These are phyloP conservation scores for Effrenium voratum DNA, from an alignment of 73 alveolate genomes.

Conservation along the genomic window DNA sequence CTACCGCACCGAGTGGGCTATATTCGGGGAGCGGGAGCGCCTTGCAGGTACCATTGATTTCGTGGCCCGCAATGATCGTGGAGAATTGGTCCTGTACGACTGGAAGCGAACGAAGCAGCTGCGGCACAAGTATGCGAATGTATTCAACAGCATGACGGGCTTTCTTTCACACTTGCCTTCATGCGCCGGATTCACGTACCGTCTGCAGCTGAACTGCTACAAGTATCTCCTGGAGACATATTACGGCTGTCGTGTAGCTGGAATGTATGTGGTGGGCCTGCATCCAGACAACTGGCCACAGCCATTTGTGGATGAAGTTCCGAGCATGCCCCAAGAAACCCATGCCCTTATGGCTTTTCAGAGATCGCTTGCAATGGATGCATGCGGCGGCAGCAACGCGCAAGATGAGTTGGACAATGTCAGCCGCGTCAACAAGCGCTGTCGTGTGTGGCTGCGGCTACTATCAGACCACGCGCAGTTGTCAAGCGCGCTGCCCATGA, in stretches of 20 bases:
- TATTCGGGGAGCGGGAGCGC: background rate
- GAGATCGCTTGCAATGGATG: background rate
- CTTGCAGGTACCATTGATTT: slow-evolving; percentile 51
- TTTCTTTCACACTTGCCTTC: background rate
- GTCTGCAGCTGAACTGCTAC: background rate
- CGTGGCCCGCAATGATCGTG: background rate
- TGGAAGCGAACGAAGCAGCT: slow-evolving; percentile 43
- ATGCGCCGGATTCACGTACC: background rate
- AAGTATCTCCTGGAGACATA: slow-evolving; percentile 12
- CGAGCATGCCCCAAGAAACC: background rate
- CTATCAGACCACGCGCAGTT: too few species aligned
- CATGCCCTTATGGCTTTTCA: background rate
- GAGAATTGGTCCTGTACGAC: background rate
- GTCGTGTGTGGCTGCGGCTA: too few species aligned
- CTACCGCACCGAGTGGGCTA: slow-evolving; percentile 48
- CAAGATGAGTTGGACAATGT: too few species aligned
- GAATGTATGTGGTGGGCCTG: background rate
- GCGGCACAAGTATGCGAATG: background rate
- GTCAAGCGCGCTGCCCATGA: too few species aligned
- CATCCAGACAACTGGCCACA: background rate
- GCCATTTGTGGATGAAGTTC: slow-evolving; percentile 18
- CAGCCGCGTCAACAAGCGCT: too few species aligned
- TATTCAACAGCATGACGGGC: background rate
- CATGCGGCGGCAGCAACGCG: slow-evolving; percentile 14
- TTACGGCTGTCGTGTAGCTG: background rate